phyloP scores from a whole-genome alignment of 78 protist genomes.

The Dictyostelium purpureum region DNA sequence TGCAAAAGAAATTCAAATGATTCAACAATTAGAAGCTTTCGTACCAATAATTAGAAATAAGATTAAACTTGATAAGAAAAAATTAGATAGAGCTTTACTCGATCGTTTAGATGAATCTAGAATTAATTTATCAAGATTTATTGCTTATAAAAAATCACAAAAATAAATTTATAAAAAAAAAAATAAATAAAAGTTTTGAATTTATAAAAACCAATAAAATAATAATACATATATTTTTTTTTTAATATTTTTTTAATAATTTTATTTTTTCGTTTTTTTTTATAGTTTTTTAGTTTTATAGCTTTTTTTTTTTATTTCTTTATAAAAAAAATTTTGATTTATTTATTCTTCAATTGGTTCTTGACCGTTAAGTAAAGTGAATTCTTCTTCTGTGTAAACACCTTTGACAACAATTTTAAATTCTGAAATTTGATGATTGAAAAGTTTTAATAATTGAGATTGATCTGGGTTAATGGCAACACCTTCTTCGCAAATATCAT shows the following conservation, averaged over 20 bases:
- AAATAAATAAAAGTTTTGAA: too few relatives aligned
- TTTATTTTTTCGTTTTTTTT: background rate
- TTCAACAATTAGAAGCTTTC: conserved; percentile 24
- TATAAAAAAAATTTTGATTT: background rate
- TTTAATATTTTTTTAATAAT: background rate
- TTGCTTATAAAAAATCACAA: conserved; percentile 48
- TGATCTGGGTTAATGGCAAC: conserved; percentile 86
- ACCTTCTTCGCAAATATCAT: conserved; percentile 79
- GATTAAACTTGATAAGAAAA: conserved; percentile 63
- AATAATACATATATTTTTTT: background rate
- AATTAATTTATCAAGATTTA: conserved; percentile 71
- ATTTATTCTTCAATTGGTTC: background rate
- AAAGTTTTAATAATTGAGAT: conserved; percentile 76
- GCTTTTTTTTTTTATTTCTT: background rate
- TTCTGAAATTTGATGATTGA: conserved; percentile 64
- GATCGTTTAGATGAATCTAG: conserved; percentile 80
- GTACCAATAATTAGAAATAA: conserved; percentile 56
- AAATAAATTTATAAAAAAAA: conserved; percentile 22
- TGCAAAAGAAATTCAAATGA: conserved; percentile 6
- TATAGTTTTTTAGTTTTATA: background rate
- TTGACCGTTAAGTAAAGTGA: background rate
- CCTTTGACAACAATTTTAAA: conserved; percentile 56
- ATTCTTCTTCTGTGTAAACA: background rate
- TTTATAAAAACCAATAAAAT: background rate
- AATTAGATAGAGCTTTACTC: conserved; percentile 35